These are phyloP conservation scores for Phytopythium aichiense DNA, from an alignment of 352 stramenopile species.

Conservation along the genomic window DNA sequence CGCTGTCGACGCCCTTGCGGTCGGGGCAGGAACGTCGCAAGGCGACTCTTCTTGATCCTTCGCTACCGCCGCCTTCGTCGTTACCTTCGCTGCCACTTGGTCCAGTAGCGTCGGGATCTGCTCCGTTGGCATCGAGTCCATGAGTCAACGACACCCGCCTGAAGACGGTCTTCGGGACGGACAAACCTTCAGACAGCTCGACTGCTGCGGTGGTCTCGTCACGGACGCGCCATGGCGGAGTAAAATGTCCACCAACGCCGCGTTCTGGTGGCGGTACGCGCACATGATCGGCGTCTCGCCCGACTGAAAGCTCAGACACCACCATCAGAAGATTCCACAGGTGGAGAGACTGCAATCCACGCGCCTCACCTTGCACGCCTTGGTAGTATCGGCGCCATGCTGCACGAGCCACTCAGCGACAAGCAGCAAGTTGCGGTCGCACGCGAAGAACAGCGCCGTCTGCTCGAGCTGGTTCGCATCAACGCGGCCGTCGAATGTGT, in stretches of 20 bases:
- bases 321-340: neutral
- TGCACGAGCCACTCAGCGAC: conserved; percentile 46
- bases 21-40: neutral
- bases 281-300: conserved; percentile 51
- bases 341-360: neutral
- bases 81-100: conserved; percentile 5
- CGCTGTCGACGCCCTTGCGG: neutral
- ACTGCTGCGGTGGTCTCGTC: conserved; percentile 22
- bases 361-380: conserved; percentile 32
- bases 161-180: neutral
- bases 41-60: neutral
- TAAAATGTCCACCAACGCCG: conserved; percentile 33
- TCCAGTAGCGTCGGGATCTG: conserved; percentile 17
- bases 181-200: conserved; percentile 38
- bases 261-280: conserved; percentile 51
- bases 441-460: conserved; percentile 51
- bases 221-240: conserved; percentile 40
- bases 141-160: neutral
- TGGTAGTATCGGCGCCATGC: conserved; percentile 52
- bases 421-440: conserved; percentile 35
- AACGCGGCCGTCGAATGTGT: neutral
- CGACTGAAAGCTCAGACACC: neutral
- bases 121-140: neutral
- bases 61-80: neutral
- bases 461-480: conserved; percentile 40